phyloP scores from a whole-genome alignment of 805 yeast genomes.

The Kuraishia borneana region DNA sequence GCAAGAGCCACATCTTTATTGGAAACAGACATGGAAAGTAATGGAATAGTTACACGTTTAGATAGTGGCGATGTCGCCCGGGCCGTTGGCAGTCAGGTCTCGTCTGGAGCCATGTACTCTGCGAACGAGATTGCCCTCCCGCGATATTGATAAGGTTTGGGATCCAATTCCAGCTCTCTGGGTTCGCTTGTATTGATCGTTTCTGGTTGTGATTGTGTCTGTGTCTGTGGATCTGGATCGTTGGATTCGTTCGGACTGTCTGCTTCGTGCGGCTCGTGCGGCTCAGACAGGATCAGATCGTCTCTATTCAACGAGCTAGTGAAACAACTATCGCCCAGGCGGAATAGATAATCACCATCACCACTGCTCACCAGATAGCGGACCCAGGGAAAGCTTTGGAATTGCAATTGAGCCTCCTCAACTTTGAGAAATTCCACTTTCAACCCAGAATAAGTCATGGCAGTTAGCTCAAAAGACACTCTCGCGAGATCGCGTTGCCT shows the following conservation, averaged over 20 bases:
- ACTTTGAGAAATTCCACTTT: conserved; percentile 58
- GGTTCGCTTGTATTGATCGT: conserved; percentile 2
- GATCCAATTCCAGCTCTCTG: neutral
- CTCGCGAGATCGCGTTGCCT: conserved; percentile 20
- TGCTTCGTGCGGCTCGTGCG: conserved; percentile 5
- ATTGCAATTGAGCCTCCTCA: conserved; percentile 44
- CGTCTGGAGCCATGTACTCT: conserved; percentile 12
- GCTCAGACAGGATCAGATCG: conserved; percentile 5
- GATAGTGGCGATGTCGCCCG: no score
- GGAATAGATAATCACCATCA: conserved; percentile 18
- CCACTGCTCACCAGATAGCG: conserved; percentile 40
- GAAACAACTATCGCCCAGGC: conserved; percentile 7
- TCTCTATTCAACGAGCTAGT: conserved; percentile 3
- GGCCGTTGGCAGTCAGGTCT: neutral
- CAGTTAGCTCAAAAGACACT: conserved; percentile 53
- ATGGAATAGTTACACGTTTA: neutral
- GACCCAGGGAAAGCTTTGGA: conserved; percentile 67
- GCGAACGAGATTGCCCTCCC: conserved; percentile 11
- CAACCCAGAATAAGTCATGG: conserved; percentile 53
- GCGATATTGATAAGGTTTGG: conserved; percentile 4
- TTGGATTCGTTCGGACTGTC: neutral
- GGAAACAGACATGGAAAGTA: conserved; percentile 26
- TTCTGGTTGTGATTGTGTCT: conserved; percentile 1
- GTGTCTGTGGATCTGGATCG: neutral
- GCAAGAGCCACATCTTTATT: conserved; percentile 61